These are phyloP conservation scores for Microstegium vimineum DNA, from an alignment of 176 grass and related monocot species.

Conservation along the genomic window DNA sequence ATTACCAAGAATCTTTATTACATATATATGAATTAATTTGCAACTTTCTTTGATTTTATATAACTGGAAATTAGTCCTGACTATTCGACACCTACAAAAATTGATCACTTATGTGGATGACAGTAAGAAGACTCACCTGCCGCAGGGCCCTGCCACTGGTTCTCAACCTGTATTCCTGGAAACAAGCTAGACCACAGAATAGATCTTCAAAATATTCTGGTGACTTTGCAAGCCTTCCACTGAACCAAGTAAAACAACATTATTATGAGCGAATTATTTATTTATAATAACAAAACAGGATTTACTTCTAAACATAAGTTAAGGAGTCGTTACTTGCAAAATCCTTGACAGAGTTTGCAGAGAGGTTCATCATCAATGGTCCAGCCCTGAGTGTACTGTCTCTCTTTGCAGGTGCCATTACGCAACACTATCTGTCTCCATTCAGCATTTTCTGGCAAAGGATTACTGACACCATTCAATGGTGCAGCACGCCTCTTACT, in stretches of 20 bases:
- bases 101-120: not conserved
- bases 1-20: conserved; percentile 27
- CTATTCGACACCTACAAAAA: not conserved
- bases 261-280: conserved; percentile 9
- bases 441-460: conserved; percentile 87
- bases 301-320: conserved; percentile 19
- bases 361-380: conserved; percentile 64
- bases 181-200: conserved; percentile 83
- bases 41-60: not conserved
- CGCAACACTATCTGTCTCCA: conserved; percentile 74
- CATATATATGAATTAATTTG: not conserved
- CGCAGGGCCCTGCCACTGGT: conserved; percentile 69
- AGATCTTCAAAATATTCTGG: conserved; percentile 99
- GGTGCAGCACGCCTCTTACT: conserved; percentile 71
- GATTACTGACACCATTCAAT: conserved; percentile 55
- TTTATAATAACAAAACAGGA: not conserved
- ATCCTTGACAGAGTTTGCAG: conserved; percentile 86
- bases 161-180: conserved; percentile 70
- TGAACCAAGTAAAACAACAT: conserved; percentile 28
- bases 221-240: conserved; percentile 77
- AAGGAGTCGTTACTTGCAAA: conserved; percentile 62
- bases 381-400: conserved; percentile 78
- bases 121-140: conserved; percentile 49
- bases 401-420: conserved; percentile 52
- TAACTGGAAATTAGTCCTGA: not conserved